Base-by-base conservation (phyloP, 345 rosid genomes). In the Acer saccharum region DNA sequence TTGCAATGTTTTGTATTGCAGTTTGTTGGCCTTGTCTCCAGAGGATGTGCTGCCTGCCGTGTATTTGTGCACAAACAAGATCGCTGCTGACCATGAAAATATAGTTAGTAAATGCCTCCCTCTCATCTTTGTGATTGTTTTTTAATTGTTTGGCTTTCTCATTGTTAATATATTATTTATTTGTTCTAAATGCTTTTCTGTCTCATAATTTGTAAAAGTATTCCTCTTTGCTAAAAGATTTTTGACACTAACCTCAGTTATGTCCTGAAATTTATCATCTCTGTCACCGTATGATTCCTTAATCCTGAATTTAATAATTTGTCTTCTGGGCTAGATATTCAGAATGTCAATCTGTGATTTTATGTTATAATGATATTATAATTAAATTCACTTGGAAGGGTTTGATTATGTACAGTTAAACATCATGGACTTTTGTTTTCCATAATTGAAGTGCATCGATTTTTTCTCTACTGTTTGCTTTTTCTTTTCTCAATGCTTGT, bases 41-140 rank as follows among this genome's bases (percentile, higher is more conserved):
- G 95, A 93, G 73, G 98, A 93, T 89, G 91, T 92, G 74, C 83
- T 95, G 62, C 92, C 97, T 62, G 90, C 97, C 63, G 86, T 87
- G 77, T 93, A 93, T 88, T 86, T 95, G 69, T 95, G 98, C 88
- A 92, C 94, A 68, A 90, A 92, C 78, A 93, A 92, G 87, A 90
- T 95, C 68, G 92, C 97, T 35, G 89, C 94, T 76, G 94, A 93
- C 85, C 98, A 93, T 78, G 90, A 91, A 84, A 95, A 93, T 76
- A 83, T 89, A 78, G 98, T 91, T 17, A 77, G 90, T 83, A 60
- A 65, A 58, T 65, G 69, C 71, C 55, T 46, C 61, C 72, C 21
- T 39, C 29, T 75, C 3, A 1, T 12, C 32, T 48, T 57, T 54
- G 21, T 66, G 46, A 65, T 79, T 70, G 10, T 17, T 39, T 62